phyloP scores from a whole-genome alignment of 164 flowering plant genomes.

The Stephania yunnanensis region DNA sequence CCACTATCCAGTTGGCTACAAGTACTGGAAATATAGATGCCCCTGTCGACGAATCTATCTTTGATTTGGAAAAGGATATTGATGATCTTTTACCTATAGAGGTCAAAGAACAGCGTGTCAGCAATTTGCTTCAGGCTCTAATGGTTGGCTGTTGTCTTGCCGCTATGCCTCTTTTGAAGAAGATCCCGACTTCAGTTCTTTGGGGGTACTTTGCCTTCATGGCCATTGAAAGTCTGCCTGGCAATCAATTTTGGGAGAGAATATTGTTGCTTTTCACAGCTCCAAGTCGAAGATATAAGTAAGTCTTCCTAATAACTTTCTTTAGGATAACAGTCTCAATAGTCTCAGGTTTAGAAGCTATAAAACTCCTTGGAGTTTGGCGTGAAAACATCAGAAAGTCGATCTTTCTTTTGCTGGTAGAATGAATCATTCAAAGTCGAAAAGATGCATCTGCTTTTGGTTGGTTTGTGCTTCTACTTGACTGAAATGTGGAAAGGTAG shows the following conservation, averaged over 20 bases:
- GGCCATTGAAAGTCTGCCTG: constrained; percentile 98
- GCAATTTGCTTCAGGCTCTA: constrained; percentile 90
- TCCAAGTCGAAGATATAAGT: constrained; percentile 94
- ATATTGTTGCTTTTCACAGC: constrained; percentile 81
- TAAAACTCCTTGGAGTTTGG: not conserved
- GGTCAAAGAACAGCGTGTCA: constrained; percentile 90
- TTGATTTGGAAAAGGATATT: constrained; percentile 85
- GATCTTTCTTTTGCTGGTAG: not conserved
- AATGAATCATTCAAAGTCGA: not conserved
- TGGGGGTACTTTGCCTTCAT: constrained; percentile 92
- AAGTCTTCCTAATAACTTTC: constrained; percentile 15
- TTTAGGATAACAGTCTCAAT: not conserved
- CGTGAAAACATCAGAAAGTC: not conserved
- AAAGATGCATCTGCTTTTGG: not conserved
- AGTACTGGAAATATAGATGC: constrained; percentile 70
- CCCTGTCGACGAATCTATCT: constrained; percentile 77
- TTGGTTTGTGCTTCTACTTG: not conserved
- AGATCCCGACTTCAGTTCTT: constrained; percentile 54
- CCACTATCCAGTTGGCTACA: constrained; percentile 70
- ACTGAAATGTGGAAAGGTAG: not conserved
- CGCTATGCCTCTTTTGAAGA: constrained; percentile 89
- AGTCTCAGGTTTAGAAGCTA: not conserved
- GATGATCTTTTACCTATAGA: constrained; percentile 91
- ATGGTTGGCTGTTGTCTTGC: constrained; percentile 89
- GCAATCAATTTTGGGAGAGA: constrained; percentile 97